Evolutionary conservation across 208 protist genomes (phyloP).

Genomic region (Crithidia sp.): DNA sequence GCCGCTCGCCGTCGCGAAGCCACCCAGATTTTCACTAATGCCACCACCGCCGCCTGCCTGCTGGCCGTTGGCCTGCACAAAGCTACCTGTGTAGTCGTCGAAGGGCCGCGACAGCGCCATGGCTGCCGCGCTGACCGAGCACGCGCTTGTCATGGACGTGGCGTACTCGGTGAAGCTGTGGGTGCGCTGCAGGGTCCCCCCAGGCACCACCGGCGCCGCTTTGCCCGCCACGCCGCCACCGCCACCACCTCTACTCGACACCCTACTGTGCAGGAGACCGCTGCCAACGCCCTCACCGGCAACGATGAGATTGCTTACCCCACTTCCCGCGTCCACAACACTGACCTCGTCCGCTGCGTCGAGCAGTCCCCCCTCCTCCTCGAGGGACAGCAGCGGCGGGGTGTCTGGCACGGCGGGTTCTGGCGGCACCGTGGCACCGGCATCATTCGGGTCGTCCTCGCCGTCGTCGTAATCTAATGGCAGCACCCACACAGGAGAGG

Average conservation of each 20-base stretch:
- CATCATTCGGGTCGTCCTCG: constrained; percentile 7
- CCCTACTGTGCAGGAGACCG: not conserved
- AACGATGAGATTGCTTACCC: not conserved
- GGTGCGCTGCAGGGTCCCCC: not conserved
- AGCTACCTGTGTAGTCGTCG: constrained; percentile 13
- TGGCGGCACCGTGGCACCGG: not conserved
- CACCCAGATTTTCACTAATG: not conserved
- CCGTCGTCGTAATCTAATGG: constrained; percentile 20
- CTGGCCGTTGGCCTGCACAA: not conserved
- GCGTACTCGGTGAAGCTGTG: constrained; percentile 22
- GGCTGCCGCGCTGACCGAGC: not conserved
- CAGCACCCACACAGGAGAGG: constrained; percentile 7
- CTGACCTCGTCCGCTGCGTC: not conserved
- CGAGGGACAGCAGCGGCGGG: not conserved
- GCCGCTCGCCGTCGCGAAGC: not conserved
- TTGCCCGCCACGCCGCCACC: not conserved
- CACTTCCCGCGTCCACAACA: not conserved
- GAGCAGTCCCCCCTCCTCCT: too few relatives aligned
- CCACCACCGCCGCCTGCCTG: not conserved
- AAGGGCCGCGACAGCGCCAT: constrained; percentile 20
- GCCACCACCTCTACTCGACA: not conserved
- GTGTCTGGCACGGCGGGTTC: not conserved
- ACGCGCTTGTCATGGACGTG: constrained; percentile 1
- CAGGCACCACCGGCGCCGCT: not conserved
- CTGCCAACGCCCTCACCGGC: not conserved